Evolutionary conservation across 2,329 filamentous ascomycete genomes (phyloP), one percentile per base, ranked within the genome.

Genomic region (Teratosphaeria nubilosa): DNA sequence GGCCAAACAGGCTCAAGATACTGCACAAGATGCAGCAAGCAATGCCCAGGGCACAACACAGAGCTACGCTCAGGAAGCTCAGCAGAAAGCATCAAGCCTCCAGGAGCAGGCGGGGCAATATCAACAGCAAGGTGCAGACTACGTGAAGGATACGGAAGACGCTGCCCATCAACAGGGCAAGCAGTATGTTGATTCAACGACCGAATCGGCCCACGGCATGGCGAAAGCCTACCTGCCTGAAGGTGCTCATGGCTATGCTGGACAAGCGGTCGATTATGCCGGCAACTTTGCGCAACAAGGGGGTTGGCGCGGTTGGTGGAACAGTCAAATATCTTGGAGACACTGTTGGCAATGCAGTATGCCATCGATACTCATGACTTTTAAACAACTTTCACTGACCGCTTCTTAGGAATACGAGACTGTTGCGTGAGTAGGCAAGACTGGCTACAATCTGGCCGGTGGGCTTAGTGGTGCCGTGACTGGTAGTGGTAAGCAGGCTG

Each of bases 251-350:
- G 51, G 57, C n/a, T 58, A 58, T 53, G 59, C 57, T 27, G 59
- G 58, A 22, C 30, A 48, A 22, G 59, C 61, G 48, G 54, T 61
- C 27, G 52, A 58, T 24, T 60, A 60, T 45, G 59, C 59, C 4
- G 50, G 59, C 24, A 58, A 58, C 48, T 37, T 57, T 22, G 61
- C 59, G 3, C 52, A 51, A 1, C 56, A 57, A 14, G 59, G 59
- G n/a, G 1, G 55, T 61, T n/a, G 57, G 57, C 2, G 57, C 61
- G 25, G 16, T 63, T 4, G 61, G 57, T 2, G 61, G 57, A 14
- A 55, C 56, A 10, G 50, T 59, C 16, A 63, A 63, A 53, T 56
- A 63, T 54, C 41, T 53, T 14, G 61, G 59, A 6, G 59, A 63
- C 22, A 59, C 57, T 25, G 57, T 61, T 10, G 60, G 57, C 22